phyloP scores from a whole-genome alignment of 495 filamentous ascomycete species.

The Neurospora sublineolata region DNA sequence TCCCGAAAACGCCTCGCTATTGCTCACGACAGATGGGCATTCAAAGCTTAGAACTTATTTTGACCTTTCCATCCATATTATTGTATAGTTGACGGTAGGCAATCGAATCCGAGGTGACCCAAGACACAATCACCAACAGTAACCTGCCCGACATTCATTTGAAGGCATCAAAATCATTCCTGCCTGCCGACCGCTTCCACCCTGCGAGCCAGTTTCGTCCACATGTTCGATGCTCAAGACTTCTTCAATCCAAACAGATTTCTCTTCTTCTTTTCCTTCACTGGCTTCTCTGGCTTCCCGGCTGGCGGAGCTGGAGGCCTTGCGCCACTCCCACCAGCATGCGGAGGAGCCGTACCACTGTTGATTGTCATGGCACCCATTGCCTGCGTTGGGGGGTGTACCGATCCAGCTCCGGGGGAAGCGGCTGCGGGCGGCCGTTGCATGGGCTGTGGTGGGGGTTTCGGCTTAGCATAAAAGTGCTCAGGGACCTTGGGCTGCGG shows the following conservation, averaged over 20 bases:
- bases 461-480: conserved; percentile 74
- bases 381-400: conserved; percentile 21
- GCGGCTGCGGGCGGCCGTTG: neutral
- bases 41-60: neutral
- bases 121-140: neutral
- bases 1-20: neutral
- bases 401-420: conserved; percentile 20
- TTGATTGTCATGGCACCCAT: conserved; percentile 22
- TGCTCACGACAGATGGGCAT: neutral
- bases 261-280: conserved; percentile 64
- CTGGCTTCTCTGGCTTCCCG: conserved; percentile 37
- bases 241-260: conserved; percentile 67
- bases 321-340: conserved; percentile 12
- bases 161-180: neutral
- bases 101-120: neutral
- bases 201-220: neutral
- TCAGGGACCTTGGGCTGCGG: conserved; percentile 71
- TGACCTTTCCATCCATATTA: neutral
- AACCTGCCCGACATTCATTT: neutral
- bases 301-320: conserved; percentile 24
- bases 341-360: conserved; percentile 14
- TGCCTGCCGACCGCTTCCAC: neutral
- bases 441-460: conserved; percentile 25
- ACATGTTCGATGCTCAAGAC: neutral
- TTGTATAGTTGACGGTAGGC: neutral